These are phyloP conservation scores for Fusarium succisae DNA, from an alignment of 2,329 filamentous ascomycete species.

Conservation along the genomic window DNA sequence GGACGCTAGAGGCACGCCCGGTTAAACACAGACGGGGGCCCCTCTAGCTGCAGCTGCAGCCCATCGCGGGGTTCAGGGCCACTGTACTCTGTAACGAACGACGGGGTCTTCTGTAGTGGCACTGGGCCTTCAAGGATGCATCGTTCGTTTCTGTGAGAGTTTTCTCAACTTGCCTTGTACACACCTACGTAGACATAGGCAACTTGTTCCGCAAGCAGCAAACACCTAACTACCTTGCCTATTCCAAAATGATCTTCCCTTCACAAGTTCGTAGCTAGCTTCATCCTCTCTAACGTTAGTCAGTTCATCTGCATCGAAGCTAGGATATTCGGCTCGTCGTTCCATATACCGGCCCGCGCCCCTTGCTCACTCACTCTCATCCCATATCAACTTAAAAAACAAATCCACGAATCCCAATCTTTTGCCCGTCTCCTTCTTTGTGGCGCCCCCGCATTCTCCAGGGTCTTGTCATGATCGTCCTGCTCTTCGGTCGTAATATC, in stretches of 20 bases:
- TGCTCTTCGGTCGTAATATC: slow-evolving; percentile 1
- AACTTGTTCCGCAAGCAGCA: neutral
- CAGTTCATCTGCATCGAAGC: slow-evolving; percentile 9
- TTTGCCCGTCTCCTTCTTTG: slow-evolving; percentile 13
- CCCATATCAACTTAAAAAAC: slow-evolving; percentile 10
- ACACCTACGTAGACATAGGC: neutral
- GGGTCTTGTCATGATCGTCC: slow-evolving; percentile 29
- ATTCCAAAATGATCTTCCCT: neutral
- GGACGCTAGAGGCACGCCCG: slow-evolving; percentile 17
- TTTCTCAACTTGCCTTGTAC: neutral
- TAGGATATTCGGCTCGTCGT: slow-evolving; percentile 40
- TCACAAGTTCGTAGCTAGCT: neutral
- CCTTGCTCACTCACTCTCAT: neutral
- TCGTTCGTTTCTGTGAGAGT: neutral
- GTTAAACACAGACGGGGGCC: slow-evolving; percentile 30
- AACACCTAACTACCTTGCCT: neutral
- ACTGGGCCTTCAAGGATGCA: neutral
- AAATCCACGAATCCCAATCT: slow-evolving; percentile 35
- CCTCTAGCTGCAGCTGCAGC: neutral
- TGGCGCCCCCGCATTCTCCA: slow-evolving; percentile 37
- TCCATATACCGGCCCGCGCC: slow-evolving; percentile 19
- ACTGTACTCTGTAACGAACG: slow-evolving; percentile 11
- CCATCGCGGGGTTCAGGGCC: slow-evolving; percentile 19
- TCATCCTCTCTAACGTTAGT: neutral
- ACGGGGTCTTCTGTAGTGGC: neutral